Base-by-base conservation (phyloP, 2,329 filamentous ascomycete species). In the Colletotrichum chrysophilum region DNA sequence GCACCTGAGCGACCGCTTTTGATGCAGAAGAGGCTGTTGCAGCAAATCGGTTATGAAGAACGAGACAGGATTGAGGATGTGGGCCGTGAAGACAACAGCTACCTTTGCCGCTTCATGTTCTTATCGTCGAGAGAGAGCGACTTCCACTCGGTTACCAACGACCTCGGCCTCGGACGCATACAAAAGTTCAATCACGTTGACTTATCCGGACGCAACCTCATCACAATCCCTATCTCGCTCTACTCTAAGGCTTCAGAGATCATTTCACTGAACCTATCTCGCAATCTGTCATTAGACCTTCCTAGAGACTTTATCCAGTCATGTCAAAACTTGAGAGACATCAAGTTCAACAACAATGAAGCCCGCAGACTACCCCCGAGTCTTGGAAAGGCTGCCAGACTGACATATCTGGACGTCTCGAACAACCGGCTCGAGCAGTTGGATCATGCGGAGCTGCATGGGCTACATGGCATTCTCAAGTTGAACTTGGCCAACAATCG, bases 281-380 rank as follows among this genome's bases (percentile, higher is more conserved):
- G 95, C 48, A 99, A 99, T 80, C 87, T 98, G 60, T 97, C 96
- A 0, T 89, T 99, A 32, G 95, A 98, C 80, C 93, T 99, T 16
- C 97, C 97, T 0, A 95, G 96, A 81, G 97, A 99, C 84, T 99
- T 99, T 82, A 96, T 99, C 71, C 95, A 98, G 83, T 94, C 95
- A 32, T 99, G 97, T 85, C 93, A 94, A 79, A 96, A 96, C 81
- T 88, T 99, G 24, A 93, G 96, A 66, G 97, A 99, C 83, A 97
- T 99, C 88, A 98, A 97, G 81, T 99, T 94, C 84, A 96, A 95
- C 79, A 96, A 96, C 82, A 98, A 98, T 80, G 97, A 99, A 83
- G 95, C 96, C 4, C 93, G 94, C 83, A 93, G 94, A 80, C 87
- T 99, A 28, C 97, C 97, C 5, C 90, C 93, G 8, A 98, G 96